These are phyloP conservation scores for Daldinia sp. DNA, from an alignment of 2,329 filamentous ascomycete genomes.

Conservation along the genomic window DNA sequence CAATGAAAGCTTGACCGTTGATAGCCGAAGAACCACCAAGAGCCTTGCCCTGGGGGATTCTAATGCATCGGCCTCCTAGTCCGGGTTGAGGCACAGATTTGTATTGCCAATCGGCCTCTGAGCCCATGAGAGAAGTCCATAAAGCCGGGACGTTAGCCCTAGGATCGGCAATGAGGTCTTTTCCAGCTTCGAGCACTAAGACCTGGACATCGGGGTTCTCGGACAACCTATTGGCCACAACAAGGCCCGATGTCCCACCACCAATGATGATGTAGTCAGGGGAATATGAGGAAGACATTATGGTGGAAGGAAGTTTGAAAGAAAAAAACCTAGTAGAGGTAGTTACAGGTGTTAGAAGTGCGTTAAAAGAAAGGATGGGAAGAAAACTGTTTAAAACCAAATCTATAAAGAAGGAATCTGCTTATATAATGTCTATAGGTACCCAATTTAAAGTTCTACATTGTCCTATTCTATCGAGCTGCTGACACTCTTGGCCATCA, in stretches of 20 bases:
- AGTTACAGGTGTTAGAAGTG: too few species aligned
- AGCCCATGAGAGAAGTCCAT: constrained; percentile 27
- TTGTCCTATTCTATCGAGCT: too few species aligned
- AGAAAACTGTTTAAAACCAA: too few species aligned
- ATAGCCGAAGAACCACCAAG: constrained; percentile 45
- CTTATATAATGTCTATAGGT: background rate
- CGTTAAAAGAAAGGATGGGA: too few species aligned
- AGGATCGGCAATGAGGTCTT: background rate
- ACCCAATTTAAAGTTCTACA: too few species aligned
- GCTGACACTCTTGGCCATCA: too few species aligned
- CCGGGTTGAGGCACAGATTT: constrained; percentile 34
- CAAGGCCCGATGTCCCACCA: background rate
- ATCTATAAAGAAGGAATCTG: too few species aligned
- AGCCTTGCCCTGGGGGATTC: constrained; percentile 33
- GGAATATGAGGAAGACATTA: background rate
- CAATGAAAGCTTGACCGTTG: constrained; percentile 44
- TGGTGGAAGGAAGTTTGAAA: background rate
- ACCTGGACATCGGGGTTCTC: background rate
- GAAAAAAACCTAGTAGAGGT: too few species aligned
- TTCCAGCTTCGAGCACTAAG: background rate
- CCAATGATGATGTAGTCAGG: background rate
- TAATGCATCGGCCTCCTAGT: constrained; percentile 26
- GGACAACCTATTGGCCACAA: background rate
- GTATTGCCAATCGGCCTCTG: constrained; percentile 33
- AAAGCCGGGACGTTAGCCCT: constrained; percentile 2